phyloP scores from a whole-genome alignment of 169 alveolate genomes.

The Miamiensis avidus region DNA sequence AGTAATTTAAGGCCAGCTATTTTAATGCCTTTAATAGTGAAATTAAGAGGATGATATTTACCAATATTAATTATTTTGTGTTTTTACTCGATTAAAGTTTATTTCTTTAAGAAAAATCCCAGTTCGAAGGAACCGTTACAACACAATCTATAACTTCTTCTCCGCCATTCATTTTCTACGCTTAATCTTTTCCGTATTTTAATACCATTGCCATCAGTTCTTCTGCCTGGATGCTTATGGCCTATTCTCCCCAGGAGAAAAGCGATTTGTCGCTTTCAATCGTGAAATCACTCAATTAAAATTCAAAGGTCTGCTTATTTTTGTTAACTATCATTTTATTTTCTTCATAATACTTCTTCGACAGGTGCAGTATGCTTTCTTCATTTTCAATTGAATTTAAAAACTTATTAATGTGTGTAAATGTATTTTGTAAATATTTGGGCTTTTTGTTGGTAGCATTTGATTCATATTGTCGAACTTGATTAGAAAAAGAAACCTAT shows the following conservation, averaged over 20 bases:
- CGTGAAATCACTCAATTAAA: conserved; percentile 50
- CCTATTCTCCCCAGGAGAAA: conserved; percentile 47
- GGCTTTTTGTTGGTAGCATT: conserved; percentile 66
- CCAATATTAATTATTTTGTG: no score
- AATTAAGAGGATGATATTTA: no score
- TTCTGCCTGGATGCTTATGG: conserved; percentile 45
- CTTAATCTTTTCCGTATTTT: conserved; percentile 49
- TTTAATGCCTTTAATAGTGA: conserved; percentile 54
- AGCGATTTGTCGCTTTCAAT: no score
- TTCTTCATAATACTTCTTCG: conserved; percentile 39
- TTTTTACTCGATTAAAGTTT: no score
- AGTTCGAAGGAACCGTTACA: conserved; percentile 62
- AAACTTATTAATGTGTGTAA: conserved; percentile 48
- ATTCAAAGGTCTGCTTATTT: conserved; percentile 65
- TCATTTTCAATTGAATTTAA: conserved; percentile 60
- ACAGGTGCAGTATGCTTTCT: conserved; percentile 22
- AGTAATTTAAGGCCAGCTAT: conserved; percentile 58
- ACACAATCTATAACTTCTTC: conserved; percentile 57
- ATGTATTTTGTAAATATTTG: conserved; percentile 57
- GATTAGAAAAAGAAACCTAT: conserved; percentile 54
- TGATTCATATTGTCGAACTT: conserved; percentile 60
- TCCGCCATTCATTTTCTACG: conserved; percentile 58
- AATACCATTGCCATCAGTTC: conserved; percentile 71
- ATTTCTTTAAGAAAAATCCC: conserved; percentile 39
- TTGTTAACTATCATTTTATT: conserved; percentile 34